Evolutionary conservation across 1,284 basidiomycete species (phyloP).

Genomic region (Ganoderma leucocontextum): DNA sequence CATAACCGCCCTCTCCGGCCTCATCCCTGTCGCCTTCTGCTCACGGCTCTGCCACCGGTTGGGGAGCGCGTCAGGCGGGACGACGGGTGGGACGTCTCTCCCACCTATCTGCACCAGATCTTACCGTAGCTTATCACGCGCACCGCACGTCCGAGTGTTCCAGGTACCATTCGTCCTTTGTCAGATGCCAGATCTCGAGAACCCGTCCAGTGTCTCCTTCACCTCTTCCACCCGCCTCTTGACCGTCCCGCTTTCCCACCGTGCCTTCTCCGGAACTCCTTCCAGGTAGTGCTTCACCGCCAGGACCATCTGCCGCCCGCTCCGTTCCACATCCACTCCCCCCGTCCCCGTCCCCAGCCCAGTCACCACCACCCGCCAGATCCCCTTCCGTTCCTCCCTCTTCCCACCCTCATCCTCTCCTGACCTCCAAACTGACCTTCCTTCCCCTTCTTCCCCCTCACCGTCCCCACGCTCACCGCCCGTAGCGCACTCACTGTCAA

Average conservation of each 20-base stretch:
- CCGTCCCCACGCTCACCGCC: not conserved
- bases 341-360: constrained; percentile 38
- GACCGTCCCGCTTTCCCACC: constrained; percentile 14
- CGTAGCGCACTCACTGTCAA: not conserved
- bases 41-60: not conserved
- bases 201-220: constrained; percentile 6
- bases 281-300: constrained; percentile 32
- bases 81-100: not conserved
- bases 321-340: constrained; percentile 23
- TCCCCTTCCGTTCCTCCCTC: constrained; percentile 5
- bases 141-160: not conserved
- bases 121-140: constrained; percentile 8
- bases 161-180: not conserved
- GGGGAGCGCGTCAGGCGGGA: not conserved
- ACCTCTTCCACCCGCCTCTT: constrained; percentile 14
- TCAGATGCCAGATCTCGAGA: constrained; percentile 7
- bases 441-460: not conserved
- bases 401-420: constrained; percentile 7
- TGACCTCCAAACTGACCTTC: not conserved
- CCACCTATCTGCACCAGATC: not conserved
- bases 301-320: constrained; percentile 38
- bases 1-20: not conserved
- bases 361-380: constrained; percentile 37
- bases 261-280: constrained; percentile 14
- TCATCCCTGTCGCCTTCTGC: not conserved